These are phyloP conservation scores for Lachnellula hyalina DNA, from an alignment of 2,329 filamentous ascomycete species.

Conservation along the genomic window DNA sequence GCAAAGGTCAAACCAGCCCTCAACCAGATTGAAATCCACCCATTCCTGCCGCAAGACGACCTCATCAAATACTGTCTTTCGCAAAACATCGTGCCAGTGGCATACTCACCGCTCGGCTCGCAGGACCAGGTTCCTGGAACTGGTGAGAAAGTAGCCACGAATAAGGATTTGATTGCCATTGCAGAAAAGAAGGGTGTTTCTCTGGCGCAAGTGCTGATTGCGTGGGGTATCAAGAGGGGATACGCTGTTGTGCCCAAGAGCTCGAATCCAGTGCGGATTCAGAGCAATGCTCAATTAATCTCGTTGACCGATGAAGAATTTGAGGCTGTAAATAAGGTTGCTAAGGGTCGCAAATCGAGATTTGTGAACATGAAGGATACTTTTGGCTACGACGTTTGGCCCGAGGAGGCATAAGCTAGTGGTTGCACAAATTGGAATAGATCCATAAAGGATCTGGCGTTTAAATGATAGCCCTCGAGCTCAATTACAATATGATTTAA, in stretches of 20 bases:
- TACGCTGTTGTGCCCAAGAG: slow-evolving; percentile 70
- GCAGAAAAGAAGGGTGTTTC: slow-evolving; percentile 60
- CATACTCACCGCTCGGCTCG: slow-evolving; percentile 63
- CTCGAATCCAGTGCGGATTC: slow-evolving; percentile 62
- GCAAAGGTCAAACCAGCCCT: slow-evolving; percentile 45
- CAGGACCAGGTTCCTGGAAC: slow-evolving; percentile 60
- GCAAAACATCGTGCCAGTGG: slow-evolving; percentile 66
- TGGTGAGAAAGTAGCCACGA: slow-evolving; percentile 61
- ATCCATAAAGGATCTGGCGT: background rate
- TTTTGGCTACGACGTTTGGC: slow-evolving; percentile 69
- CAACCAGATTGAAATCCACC: slow-evolving; percentile 65
- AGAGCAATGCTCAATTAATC: slow-evolving; percentile 63
- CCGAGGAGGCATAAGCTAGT: slow-evolving; percentile 43
- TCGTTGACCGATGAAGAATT: slow-evolving; percentile 59
- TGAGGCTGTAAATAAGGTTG: slow-evolving; percentile 52
- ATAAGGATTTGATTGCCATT: slow-evolving; percentile 54
- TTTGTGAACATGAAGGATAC: slow-evolving; percentile 82
- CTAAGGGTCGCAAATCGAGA: slow-evolving; percentile 59
- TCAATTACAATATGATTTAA: background rate
- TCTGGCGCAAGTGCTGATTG: slow-evolving; percentile 60
- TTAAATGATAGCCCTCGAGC: background rate
- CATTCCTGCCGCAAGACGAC: slow-evolving; percentile 66
- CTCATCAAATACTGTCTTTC: slow-evolving; percentile 63
- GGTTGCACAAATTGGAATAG: background rate
- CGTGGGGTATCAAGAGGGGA: slow-evolving; percentile 66